Evolutionary conservation across 345 rosid genomes (phyloP).

Genomic region (Triadica sebifera): DNA sequence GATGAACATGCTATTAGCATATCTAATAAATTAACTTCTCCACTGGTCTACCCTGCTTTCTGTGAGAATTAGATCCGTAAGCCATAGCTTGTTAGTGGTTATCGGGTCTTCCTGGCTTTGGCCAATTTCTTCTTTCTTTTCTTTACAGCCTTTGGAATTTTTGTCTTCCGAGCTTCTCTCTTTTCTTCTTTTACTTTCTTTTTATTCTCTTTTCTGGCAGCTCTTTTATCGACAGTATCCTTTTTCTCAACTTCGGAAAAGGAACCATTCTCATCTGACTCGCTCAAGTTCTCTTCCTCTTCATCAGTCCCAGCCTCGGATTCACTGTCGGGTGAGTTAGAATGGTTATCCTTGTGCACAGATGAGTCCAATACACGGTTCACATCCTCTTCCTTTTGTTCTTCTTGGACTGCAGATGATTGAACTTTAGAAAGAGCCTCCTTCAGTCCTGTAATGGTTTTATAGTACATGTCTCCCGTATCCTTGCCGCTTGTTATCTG

Average conservation of each 20-base stretch:
- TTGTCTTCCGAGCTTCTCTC: slow-evolving; percentile 80
- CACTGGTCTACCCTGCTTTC: not conserved
- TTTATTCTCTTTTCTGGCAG: slow-evolving; percentile 91
- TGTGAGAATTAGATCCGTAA: not conserved
- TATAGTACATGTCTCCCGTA: slow-evolving; percentile 68
- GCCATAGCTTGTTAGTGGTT: slow-evolving; percentile 2
- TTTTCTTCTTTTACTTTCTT: slow-evolving; percentile 97
- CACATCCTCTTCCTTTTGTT: slow-evolving; percentile 24
- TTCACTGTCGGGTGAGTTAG: slow-evolving; percentile 17
- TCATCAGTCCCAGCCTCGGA: slow-evolving; percentile 28
- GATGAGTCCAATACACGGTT: slow-evolving; percentile 23
- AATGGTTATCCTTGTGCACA: not conserved
- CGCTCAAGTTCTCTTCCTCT: slow-evolving; percentile 42
- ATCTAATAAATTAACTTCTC: not conserved
- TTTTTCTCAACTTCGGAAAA: slow-evolving; percentile 21
- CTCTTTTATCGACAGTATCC: slow-evolving; percentile 53
- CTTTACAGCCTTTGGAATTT: slow-evolving; percentile 87
- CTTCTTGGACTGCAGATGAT: slow-evolving; percentile 15
- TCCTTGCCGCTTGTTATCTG: slow-evolving; percentile 73
- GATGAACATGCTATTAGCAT: not conserved
- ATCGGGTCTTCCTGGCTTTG: slow-evolving; percentile 68
- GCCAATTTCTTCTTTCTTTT: slow-evolving; percentile 80
- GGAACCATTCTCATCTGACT: slow-evolving; percentile 30
- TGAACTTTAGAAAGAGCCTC: slow-evolving; percentile 51
- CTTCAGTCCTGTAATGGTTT: slow-evolving; percentile 82